Percentiles rank a stretch among this genome's conserved stretches.
phyloP scores from a whole-genome alignment of 257 asterid species.

The Solanum pimpinellifolium region DNA sequence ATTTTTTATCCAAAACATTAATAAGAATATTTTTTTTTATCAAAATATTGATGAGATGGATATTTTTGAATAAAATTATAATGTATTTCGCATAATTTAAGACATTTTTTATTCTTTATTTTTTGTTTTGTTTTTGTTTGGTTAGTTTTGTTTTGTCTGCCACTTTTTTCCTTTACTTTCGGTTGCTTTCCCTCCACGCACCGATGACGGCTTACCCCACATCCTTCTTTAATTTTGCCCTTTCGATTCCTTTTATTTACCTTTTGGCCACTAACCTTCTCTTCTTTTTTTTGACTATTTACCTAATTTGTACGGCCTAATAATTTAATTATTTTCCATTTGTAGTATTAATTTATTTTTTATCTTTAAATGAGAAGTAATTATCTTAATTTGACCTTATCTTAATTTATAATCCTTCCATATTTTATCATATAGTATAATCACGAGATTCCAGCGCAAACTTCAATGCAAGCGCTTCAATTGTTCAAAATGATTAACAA shows the following conservation, averaged over 20 bases:
- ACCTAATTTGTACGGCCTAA: not conserved
- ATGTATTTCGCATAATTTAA: too few species aligned
- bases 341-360: not conserved
- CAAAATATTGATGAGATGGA: too few species aligned
- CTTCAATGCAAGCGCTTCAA: not conserved
- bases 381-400: not conserved
- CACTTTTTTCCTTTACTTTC: not conserved
- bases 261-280: not conserved
- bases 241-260: not conserved
- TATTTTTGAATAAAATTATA: too few species aligned
- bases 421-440: not conserved
- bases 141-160: constrained; percentile 9
- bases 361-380: not conserved
- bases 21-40: too few species aligned
- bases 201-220: not conserved
- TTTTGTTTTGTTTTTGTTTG: not conserved
- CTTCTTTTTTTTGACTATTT: not conserved
- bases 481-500: not conserved
- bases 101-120: too few species aligned
- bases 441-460: not conserved
- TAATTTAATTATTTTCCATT: not conserved
- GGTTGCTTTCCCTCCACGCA: constrained; percentile 17
- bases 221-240: not conserved
- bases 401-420: not conserved
- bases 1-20: too few species aligned